Conservation (phyloP, 768 basidiomycete genomes). For the Amanita inopinata region DNA sequence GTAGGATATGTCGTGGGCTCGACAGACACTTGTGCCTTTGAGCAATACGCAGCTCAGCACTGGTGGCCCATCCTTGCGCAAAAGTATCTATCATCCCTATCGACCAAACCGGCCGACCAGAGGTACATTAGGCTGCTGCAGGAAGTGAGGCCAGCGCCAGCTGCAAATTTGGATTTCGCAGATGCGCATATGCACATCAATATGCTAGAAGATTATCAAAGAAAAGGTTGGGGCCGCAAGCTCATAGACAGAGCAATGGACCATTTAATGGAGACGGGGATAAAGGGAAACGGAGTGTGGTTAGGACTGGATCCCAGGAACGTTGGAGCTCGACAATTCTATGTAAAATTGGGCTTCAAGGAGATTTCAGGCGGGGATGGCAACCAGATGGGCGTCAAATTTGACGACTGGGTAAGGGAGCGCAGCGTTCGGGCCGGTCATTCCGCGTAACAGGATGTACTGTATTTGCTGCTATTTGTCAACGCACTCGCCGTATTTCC, state of each 20-base stretch:
- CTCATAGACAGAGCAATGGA: constrained; percentile 46
- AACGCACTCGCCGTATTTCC: background rate
- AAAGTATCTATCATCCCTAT: constrained; percentile 36
- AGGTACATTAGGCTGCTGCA: constrained; percentile 30
- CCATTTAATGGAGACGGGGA: constrained; percentile 39
- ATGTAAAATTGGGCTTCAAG: constrained; percentile 51
- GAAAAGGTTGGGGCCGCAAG: constrained; percentile 61
- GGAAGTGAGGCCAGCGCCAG: constrained; percentile 34
- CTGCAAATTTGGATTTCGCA: constrained; percentile 52
- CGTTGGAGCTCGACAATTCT: constrained; percentile 48
- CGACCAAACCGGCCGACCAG: constrained; percentile 33
- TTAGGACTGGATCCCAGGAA: constrained; percentile 62
- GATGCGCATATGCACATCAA: constrained; percentile 73
- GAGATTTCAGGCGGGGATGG: constrained; percentile 41
- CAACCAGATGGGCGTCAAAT: constrained; percentile 44
- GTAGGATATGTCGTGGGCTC: constrained; percentile 71
- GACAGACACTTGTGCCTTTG: constrained; percentile 56
- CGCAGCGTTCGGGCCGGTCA: background rate
- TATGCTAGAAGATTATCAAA: constrained; percentile 56
- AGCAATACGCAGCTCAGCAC: constrained; percentile 37
- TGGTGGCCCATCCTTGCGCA: constrained; percentile 62
- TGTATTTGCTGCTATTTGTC: background rate
- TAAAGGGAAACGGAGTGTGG: constrained; percentile 42
- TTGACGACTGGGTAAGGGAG: constrained; percentile 24
- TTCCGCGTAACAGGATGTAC: too few relatives aligned